A percentile compares a stretch with the other conserved stretches of the same genome.
Evolutionary conservation across 306 rosid species (phyloP).

Genomic region (Quercus alba): DNA sequence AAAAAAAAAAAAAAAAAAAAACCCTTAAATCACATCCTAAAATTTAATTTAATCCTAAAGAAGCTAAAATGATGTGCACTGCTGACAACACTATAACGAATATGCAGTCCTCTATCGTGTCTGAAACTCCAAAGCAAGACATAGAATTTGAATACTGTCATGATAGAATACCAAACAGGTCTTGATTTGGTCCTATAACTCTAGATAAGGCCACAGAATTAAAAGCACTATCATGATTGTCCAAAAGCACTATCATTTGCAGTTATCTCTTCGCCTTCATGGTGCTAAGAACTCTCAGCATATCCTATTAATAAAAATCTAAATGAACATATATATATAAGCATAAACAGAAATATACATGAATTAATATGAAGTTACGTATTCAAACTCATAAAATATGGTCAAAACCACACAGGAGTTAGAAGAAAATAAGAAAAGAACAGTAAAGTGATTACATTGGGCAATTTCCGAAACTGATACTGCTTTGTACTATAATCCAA

Average conservation of each 20-base stretch:
- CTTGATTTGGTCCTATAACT: not conserved
- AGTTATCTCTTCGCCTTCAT: too few species aligned
- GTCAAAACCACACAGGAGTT: not conserved
- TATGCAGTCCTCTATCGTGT: not conserved
- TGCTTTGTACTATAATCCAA: slow-evolving; percentile 28
- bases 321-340: too few species aligned
- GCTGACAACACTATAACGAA: not conserved
- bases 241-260: too few species aligned
- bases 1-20: too few species aligned
- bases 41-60: not conserved
- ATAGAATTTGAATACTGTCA: not conserved
- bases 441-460: slow-evolving; percentile 40
- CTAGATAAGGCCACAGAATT: too few species aligned
- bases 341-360: too few species aligned
- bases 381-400: not conserved
- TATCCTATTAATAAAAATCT: too few species aligned
- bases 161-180: not conserved
- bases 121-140: not conserved
- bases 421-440: not conserved
- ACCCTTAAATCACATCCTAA: too few species aligned
- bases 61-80: not conserved
- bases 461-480: slow-evolving; percentile 37
- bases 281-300: too few species aligned
- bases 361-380: not conserved
- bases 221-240: too few species aligned